Base-by-base conservation (phyloP, 164 flowering plant species). In the Dillenia turbinata region DNA sequence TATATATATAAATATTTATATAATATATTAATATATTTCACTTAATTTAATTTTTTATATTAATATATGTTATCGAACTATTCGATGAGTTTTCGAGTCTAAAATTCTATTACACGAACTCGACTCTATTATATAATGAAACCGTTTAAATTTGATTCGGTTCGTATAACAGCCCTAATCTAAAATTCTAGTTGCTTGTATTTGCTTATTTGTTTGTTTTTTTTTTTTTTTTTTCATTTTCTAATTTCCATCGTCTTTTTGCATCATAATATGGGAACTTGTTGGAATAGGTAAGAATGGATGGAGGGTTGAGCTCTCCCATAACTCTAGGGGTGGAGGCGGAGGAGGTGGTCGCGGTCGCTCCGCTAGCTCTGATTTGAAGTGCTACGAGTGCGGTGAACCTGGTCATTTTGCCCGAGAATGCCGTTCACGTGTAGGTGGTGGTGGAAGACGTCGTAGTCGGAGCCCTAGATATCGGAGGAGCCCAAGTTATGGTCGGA, bases 361-460 rank as follows among this genome's bases (percentile, higher is more conserved):
- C 24, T 72, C 77, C 44, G 92, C 92, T 40, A 90, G 96, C 63
- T 89, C 90, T 68, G 97, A 89, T 67, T 68, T 85, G 83, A 92
- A 89, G 72, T 92, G 97, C 70, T 92, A 92, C 58, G 97, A 92
- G 67, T 92, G 97, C 84, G 97, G 97, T 45, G 97, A 92, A 73
- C 79, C 90, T 68, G 97, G 97, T 57, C 97, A 92, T 72, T 92
- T 92, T 85, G 97, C 97, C 19, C 90, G 96, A 62, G 97, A 92
- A 70, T 92, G 97, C 59, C 83, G 85, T 40, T 44, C 61, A 54
- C 96, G 96, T 68, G 88, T 78, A 33, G 7, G 7, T 65, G 91
- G 93, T 55, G 55, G 81, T 62, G 90, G 94, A 59, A 85, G 96
- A 50, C 85, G 86, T 12, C 89, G 92, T 24, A 92, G 97, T 68